Evolutionary conservation across 352 stramenopile genomes (phyloP).

Genomic region (Globisporangium spiculum): DNA sequence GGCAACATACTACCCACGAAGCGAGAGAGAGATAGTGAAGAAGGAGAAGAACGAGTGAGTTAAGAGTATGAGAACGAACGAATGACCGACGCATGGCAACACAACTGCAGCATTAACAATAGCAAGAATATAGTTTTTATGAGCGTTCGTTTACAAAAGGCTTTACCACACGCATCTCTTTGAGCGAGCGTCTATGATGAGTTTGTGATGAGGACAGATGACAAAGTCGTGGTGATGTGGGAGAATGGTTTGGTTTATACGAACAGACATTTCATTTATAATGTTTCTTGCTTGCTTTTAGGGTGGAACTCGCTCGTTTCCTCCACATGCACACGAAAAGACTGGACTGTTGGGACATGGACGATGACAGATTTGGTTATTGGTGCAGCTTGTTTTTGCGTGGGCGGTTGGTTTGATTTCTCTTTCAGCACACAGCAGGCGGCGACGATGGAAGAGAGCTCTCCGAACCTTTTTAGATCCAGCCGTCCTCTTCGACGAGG

Average conservation of each 20-base stretch:
- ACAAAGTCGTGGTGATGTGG: background rate
- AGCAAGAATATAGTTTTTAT: background rate
- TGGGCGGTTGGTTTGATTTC: background rate
- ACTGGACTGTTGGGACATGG: background rate
- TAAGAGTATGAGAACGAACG: background rate
- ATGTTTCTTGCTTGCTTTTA: background rate
- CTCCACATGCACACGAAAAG: background rate
- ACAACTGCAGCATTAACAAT: background rate
- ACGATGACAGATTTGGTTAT: background rate
- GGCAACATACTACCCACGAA: background rate
- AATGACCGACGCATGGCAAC: background rate
- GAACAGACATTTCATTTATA: background rate
- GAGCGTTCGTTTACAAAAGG: background rate
- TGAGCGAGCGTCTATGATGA: background rate
- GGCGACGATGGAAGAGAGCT: background rate
- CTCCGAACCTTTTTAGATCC: constrained; percentile 46
- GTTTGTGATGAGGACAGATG: background rate
- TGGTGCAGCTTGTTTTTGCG: background rate
- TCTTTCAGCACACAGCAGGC: background rate
- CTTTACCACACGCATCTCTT: background rate
- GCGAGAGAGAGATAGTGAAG: background rate
- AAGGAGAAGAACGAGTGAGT: background rate
- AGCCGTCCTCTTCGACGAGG: constrained; percentile 78
- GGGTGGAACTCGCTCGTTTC: background rate
- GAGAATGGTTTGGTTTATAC: background rate